These are phyloP conservation scores for Orbilia brochopaga DNA, from an alignment of 2,329 filamentous ascomycete genomes.

Conservation along the genomic window DNA sequence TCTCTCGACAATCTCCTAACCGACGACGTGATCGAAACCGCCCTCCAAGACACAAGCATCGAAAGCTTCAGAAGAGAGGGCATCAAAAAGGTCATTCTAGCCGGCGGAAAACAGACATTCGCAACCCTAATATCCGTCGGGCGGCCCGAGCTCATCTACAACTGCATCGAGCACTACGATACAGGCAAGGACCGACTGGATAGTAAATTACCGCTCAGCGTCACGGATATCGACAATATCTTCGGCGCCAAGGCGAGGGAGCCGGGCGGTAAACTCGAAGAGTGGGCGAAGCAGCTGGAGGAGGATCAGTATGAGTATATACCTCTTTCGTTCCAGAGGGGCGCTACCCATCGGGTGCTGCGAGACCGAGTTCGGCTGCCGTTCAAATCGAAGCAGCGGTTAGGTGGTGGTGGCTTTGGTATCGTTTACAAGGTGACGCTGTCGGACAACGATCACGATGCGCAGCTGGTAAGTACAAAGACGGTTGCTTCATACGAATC, in stretches of 20 bases:
- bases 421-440: not conserved
- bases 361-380: not conserved
- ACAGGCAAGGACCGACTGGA: not conserved
- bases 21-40: not conserved
- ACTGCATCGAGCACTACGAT: not conserved
- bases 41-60: not conserved
- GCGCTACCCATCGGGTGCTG: not conserved
- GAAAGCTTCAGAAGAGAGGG: not conserved
- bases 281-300: not conserved
- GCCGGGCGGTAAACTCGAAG: not conserved
- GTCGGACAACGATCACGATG: not conserved
- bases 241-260: not conserved
- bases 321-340: not conserved
- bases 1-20: not conserved
- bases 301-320: not conserved
- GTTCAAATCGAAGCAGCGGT: not conserved
- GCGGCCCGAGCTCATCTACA: constrained; percentile 1
- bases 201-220: not conserved
- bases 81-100: not conserved
- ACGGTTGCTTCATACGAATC: not conserved
- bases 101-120: not conserved
- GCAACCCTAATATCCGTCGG: not conserved
- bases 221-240: not conserved
- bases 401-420: constrained; percentile 3
- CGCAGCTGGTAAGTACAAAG: not conserved